A percentile compares a stretch with the other conserved stretches of the same genome.
Evolutionary conservation across 352 stramenopile genomes (phyloP).

Genomic region (Hyaloperonospora arabidopsidis): DNA sequence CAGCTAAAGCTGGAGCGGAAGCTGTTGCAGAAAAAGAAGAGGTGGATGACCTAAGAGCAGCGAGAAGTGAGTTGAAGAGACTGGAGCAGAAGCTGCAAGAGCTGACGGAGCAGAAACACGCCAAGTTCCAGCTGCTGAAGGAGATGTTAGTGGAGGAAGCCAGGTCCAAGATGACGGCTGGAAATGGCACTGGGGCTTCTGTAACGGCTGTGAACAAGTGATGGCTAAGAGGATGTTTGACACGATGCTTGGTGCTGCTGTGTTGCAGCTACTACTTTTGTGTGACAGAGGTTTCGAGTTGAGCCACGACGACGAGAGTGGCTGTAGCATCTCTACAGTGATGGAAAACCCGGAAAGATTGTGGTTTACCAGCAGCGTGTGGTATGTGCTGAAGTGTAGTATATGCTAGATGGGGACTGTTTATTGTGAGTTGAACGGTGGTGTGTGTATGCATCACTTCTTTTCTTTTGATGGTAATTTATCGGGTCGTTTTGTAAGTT

Average conservation of each 20-base stretch:
- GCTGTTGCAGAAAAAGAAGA: conserved; percentile 3
- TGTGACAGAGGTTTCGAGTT: too few species aligned
- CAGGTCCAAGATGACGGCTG: conserved; percentile 33
- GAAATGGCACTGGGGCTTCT: not conserved
- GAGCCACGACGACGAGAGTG: too few species aligned
- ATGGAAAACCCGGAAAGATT: too few species aligned
- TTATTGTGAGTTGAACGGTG: too few species aligned
- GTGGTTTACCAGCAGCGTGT: too few species aligned
- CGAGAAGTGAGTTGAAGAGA: conserved; percentile 36
- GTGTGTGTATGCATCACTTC: too few species aligned
- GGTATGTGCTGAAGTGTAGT: too few species aligned
- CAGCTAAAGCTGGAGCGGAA: too few species aligned
- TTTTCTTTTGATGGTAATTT: too few species aligned
- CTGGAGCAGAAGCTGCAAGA: conserved; percentile 40
- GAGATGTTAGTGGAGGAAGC: conserved; percentile 63
- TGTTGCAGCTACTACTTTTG: conserved; percentile 13
- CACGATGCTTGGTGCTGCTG: conserved; percentile 16
- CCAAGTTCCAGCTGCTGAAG: conserved; percentile 66
- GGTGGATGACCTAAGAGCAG: conserved; percentile 15
- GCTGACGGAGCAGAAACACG: conserved; percentile 63
- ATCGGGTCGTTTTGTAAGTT: too few species aligned
- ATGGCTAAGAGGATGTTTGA: conserved; percentile 10
- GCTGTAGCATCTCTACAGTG: too few species aligned
- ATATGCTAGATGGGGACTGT: too few species aligned
- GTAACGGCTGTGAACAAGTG: conserved; percentile 23